Base-by-base conservation (phyloP, 2,329 filamentous ascomycete species). In the Diaporthe sp. region DNA sequence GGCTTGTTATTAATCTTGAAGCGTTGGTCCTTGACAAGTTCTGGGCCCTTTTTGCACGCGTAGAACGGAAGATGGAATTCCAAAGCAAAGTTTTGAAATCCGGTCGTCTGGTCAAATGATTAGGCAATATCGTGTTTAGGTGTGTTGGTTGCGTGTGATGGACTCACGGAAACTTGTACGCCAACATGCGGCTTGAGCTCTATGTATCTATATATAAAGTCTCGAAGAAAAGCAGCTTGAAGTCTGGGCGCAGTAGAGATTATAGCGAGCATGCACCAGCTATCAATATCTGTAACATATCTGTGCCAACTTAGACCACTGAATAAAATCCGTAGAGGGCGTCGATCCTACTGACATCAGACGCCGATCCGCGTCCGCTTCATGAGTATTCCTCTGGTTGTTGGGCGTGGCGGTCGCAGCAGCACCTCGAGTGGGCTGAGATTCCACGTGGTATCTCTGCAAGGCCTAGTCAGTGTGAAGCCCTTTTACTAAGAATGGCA, bases 21-120 rank as follows among this genome's bases (percentile, higher is more conserved):
- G 17, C 60, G 60, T 22, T 12, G 39, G 8, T 65, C 60, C 10
- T 65, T 46, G 7, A 65, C 60, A 28, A 65, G 60, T 15, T 46
- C 60, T 9, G 60, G 39, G 3, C 60, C 60, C 15, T 65, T 65
- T 9, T 65, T 65, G 39, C 25, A 65, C 1, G 60, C 60, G 15
- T 65, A 65, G 17, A 65, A 65, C 2, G 60, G 60, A 22, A 65
- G 60, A 4, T 65, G 60, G 5, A 65, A 65, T 46, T 65, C 60
- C 7, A 65, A 12, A 5, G 60, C 60, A 4, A 65, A 65, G 5
- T 65, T 65, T 22, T 65, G 60, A 9, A 65, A 65, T 12, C 60
- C 60, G 4, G 3, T 65, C 8, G 60, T 65, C 60, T 65, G 9
- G 10, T 28, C 15, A 12, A 2, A 13, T 44, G 5, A 3, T 62